A percentile compares a stretch with the other conserved stretches of the same genome.
Conservation (phyloP, 768 basidiomycete genomes). For the Termitomyces sp. region DNA sequence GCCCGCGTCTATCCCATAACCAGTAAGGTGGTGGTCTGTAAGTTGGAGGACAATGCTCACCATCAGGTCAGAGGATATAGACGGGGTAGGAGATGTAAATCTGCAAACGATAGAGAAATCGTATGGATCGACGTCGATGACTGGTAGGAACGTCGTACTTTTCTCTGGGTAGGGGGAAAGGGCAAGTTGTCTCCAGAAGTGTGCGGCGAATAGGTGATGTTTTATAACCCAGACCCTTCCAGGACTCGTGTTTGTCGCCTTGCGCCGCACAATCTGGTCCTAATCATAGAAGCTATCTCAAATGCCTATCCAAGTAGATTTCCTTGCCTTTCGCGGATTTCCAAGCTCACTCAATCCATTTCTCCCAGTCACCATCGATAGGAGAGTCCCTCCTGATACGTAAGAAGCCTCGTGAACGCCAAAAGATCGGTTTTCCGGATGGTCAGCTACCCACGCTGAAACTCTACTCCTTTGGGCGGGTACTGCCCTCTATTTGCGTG, state of each 20-base stretch:
- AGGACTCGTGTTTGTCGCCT: constrained; percentile 5
- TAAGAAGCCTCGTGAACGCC: constrained; percentile 10
- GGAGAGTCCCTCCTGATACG: constrained; percentile 2
- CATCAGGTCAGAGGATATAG: neutral
- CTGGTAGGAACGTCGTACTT: neutral
- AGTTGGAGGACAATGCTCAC: neutral
- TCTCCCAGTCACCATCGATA: constrained; percentile 20
- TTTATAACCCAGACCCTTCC: constrained; percentile 3
- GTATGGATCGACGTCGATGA: neutral
- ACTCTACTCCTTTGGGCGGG: neutral
- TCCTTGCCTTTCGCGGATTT: constrained; percentile 20
- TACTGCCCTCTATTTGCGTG: neutral
- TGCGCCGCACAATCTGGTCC: neutral
- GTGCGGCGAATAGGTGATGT: neutral
- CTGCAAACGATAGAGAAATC: neutral
- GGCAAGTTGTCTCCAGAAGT: neutral
- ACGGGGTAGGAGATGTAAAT: neutral
- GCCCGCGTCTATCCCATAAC: neutral
- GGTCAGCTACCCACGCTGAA: neutral
- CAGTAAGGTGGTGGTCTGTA: neutral
- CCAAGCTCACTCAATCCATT: constrained; percentile 12
- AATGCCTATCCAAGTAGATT: constrained; percentile 12
- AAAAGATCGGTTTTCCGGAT: neutral
- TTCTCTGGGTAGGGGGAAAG: too few species aligned
- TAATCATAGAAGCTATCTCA: constrained; percentile 21